Conservation (phyloP, 208 protist genomes). For the Trypanosoma platydactyli region DNA sequence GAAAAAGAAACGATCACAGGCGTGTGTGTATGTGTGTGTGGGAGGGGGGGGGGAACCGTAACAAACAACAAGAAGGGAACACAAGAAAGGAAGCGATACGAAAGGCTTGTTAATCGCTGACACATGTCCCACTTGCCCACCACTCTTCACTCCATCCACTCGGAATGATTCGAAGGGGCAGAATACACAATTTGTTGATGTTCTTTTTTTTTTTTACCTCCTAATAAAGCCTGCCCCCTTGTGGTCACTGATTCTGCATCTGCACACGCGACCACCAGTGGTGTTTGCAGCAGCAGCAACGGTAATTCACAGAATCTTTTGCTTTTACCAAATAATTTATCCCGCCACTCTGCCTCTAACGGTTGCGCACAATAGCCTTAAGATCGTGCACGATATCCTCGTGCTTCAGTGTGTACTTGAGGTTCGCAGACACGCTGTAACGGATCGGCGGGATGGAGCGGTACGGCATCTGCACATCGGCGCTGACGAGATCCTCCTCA, state of each 20-base stretch:
- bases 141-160: no score
- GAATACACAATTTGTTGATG: no score
- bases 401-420: slow-evolving; percentile 84
- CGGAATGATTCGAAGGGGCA: no score
- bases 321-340: not conserved
- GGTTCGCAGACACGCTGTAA: slow-evolving; percentile 70
- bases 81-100: not conserved
- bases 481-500: not conserved
- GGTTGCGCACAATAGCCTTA: slow-evolving; percentile 72
- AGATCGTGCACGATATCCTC: slow-evolving; percentile 82
- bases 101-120: not conserved
- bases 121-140: no score
- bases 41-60: not conserved
- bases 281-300: no score
- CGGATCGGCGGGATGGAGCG: slow-evolving; percentile 70
- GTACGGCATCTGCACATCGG: slow-evolving; percentile 20
- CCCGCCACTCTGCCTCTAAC: slow-evolving; percentile 25
- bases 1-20: not conserved
- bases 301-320: slow-evolving; percentile 2
- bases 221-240: no score
- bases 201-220: no score
- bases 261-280: no score
- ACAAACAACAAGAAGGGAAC: not conserved
- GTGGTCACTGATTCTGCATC: no score
- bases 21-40: not conserved